phyloP scores from a whole-genome alignment of 345 rosid species.

The Eucalyptus dawsonii region DNA sequence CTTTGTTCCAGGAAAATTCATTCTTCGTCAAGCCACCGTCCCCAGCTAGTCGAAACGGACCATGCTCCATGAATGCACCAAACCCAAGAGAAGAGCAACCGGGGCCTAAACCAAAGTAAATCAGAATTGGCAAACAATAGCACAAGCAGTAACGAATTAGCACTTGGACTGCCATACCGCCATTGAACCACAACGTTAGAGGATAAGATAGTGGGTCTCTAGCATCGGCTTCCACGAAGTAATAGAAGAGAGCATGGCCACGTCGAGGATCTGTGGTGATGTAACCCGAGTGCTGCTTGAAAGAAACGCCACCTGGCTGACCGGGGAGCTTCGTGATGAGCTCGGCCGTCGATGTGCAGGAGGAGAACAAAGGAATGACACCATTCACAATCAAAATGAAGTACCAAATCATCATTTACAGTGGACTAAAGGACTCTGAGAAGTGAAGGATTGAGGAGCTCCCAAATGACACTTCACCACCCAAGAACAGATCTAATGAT shows the following conservation, averaged over 20 bases:
- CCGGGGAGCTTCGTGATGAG: conserved; percentile 10
- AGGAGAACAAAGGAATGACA: background rate
- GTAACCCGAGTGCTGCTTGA: conserved; percentile 18
- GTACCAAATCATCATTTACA: background rate
- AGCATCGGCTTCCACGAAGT: background rate
- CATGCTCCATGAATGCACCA: no score
- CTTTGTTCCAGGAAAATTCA: conserved; percentile 2
- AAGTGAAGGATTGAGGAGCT: background rate
- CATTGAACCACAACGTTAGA: no score
- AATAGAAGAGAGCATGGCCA: background rate
- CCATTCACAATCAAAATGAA: background rate
- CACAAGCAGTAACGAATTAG: no score
- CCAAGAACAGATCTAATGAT: background rate
- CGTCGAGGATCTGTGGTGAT: background rate
- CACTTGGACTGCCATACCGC: no score
- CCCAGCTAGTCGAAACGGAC: no score
- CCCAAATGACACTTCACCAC: background rate
- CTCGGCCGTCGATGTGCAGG: background rate
- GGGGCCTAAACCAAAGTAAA: no score
- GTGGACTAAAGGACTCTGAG: background rate
- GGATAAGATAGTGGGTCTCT: background rate
- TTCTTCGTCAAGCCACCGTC: no score
- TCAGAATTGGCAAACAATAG: no score
- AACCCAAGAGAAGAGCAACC: no score
- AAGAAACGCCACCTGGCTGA: conserved; percentile 10